Evolutionary conservation across 805 yeast species (phyloP), one percentile per base, ranked within the genome.

Genomic region (Cyberlindnera nakhonratchasimensis): DNA sequence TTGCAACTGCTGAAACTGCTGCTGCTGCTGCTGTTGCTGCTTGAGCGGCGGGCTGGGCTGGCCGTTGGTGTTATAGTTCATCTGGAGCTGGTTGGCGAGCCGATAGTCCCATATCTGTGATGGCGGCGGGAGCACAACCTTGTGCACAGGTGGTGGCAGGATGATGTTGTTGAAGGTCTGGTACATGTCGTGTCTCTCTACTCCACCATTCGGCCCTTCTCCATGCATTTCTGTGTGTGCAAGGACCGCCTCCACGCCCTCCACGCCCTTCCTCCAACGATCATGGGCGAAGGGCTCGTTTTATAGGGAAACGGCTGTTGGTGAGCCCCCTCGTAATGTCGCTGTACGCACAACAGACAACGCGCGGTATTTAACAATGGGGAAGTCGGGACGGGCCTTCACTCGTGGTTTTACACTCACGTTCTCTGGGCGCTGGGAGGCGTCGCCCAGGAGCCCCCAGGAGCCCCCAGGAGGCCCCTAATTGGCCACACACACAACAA

Each of bases 61-160:
- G 38, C 44, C 41, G 39, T 37, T 31, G 43, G 49, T 30, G 34
- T 29, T 39, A 41, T 40, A 40, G 47, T 36, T 34, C 31, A 40
- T 38, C 36, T 39, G 37, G 35, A 35, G 31, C 34, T 21, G 39
- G 33, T 19, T 39, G 37, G 37, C 19, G 14, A 25, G 21, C 5
- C 38, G 26, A 21, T 42, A 43, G 32, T 48, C 52, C 48, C 47
- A 48, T 25, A 45, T 40, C 38, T 39, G 45, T 11, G 50, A 40
- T 3, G 52, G 52, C 1, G 50, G 52, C 9, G 54, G 54, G 2
- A 47, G 45, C 17, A 50, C 34, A 39, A 50, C 54, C 35, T 43
- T 40, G 23, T 48, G 50, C 26, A 35, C 29, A 4, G 54, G 54
- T 7, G 54, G 51, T 4, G 51, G 54, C 5, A 50, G 45, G 19